These are phyloP conservation scores for Auricularia cornea DNA, from an alignment of 768 basidiomycete genomes.

Conservation along the genomic window DNA sequence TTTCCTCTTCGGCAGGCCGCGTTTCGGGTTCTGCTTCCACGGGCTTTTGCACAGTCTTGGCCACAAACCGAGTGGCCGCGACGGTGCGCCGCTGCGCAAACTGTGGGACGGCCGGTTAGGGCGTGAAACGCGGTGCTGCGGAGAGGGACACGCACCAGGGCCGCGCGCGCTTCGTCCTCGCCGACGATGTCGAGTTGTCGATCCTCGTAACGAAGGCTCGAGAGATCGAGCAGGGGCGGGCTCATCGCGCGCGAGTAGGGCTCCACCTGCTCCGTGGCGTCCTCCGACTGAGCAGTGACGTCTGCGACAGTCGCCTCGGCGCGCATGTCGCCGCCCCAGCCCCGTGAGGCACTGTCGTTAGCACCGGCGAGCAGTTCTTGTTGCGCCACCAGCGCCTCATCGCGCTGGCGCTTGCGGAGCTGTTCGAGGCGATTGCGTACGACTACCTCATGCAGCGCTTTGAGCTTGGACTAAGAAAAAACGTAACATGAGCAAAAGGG, in stretches of 20 bases:
- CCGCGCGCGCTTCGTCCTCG: slow-evolving; percentile 52
- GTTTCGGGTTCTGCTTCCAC: slow-evolving; percentile 41
- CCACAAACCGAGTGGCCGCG: slow-evolving; percentile 79
- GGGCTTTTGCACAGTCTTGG: slow-evolving; percentile 52
- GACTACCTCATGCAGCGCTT: slow-evolving; percentile 89
- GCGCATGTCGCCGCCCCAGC: slow-evolving; percentile 32
- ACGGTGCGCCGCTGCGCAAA: slow-evolving; percentile 72
- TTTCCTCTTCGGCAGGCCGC: slow-evolving; percentile 46
- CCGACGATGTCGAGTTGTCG: slow-evolving; percentile 71
- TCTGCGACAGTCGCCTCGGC: slow-evolving; percentile 26
- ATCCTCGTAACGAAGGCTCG: slow-evolving; percentile 64
- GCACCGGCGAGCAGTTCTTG: slow-evolving; percentile 83
- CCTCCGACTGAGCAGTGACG: slow-evolving; percentile 20
- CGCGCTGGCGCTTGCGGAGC: slow-evolving; percentile 88
- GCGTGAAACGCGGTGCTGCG: slow-evolving; percentile 9
- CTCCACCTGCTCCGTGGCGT: slow-evolving; percentile 56
- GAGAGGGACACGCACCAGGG: slow-evolving; percentile 43
- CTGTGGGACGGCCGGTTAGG: slow-evolving; percentile 29
- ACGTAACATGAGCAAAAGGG: not conserved
- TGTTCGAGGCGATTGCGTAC: slow-evolving; percentile 95
- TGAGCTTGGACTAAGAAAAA: slow-evolving; percentile 91
- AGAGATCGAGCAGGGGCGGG: slow-evolving; percentile 65
- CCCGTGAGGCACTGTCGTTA: slow-evolving; percentile 46
- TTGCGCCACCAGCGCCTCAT: slow-evolving; percentile 90
- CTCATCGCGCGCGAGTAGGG: slow-evolving; percentile 83